These are phyloP conservation scores for Monosporozyma servazzii DNA, from an alignment of 805 yeast species.

Conservation along the genomic window DNA sequence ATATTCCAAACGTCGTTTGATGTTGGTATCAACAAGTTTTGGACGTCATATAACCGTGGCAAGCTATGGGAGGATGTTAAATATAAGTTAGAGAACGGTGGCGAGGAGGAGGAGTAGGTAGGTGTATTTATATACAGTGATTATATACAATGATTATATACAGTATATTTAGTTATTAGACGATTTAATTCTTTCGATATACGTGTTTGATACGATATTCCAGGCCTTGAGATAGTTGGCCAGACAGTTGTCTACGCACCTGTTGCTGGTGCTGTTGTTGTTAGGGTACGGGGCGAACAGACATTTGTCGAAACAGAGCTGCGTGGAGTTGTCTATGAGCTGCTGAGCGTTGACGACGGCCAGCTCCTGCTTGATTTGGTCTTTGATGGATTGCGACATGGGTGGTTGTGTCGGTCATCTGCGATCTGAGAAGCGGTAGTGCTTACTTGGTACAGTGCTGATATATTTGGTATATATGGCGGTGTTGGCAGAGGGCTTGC, in stretches of 20 bases:
- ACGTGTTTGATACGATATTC: constrained; percentile 74
- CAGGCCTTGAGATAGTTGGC: constrained; percentile 86
- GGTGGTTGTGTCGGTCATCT: neutral
- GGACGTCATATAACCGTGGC: constrained; percentile 71
- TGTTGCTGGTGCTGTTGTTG: constrained; percentile 40
- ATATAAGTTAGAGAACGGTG: constrained; percentile 44
- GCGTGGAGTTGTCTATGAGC: constrained; percentile 74
- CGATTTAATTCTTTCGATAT: constrained; percentile 63
- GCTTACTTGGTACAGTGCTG: no score
- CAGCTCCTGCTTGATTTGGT: constrained; percentile 68
- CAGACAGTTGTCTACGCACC: constrained; percentile 69
- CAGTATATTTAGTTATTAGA: constrained; percentile 13
- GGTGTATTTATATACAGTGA: constrained; percentile 13
- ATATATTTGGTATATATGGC: no score
- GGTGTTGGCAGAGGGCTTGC: no score
- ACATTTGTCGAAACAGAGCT: constrained; percentile 80
- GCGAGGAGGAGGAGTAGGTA: constrained; percentile 48
- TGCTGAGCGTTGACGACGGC: constrained; percentile 90
- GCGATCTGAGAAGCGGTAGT: no score
- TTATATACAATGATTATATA: neutral
- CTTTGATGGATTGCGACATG: constrained; percentile 41
- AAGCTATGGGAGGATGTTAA: constrained; percentile 80
- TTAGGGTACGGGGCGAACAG: constrained; percentile 45
- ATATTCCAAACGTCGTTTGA: constrained; percentile 76
- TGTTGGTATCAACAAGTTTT: constrained; percentile 56